Evolutionary conservation across 2,329 filamentous ascomycete genomes (phyloP).

Genomic region (Colletotrichum chrysophilum): DNA sequence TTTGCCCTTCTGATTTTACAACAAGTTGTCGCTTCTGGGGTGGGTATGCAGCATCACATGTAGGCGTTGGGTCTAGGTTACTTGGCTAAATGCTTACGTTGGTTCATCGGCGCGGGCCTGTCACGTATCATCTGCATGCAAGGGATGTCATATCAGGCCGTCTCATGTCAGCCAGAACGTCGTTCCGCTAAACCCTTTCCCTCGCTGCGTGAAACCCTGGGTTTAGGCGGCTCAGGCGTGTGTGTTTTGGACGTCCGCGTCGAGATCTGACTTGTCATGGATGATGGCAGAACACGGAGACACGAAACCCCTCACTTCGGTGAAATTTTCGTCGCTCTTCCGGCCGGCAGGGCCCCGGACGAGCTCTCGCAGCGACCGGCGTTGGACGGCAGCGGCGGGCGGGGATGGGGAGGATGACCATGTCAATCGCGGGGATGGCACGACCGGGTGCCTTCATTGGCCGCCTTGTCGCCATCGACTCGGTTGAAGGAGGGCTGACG

Average conservation of each 20-base stretch:
- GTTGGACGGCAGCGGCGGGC: not conserved
- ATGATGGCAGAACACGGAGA: not conserved
- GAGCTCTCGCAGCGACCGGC: not conserved
- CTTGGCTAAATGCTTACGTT: conserved; percentile 12
- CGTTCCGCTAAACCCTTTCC: not conserved
- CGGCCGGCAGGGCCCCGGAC: not conserved
- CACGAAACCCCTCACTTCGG: not conserved
- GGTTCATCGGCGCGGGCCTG: not conserved
- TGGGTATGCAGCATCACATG: not conserved
- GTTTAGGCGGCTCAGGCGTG: not conserved
- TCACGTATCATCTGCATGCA: conserved; percentile 15
- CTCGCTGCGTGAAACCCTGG: not conserved
- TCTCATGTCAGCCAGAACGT: conserved; percentile 7
- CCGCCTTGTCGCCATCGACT: not conserved
- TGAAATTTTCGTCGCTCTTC: not conserved
- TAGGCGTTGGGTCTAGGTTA: not conserved
- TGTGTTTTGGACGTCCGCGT: not conserved
- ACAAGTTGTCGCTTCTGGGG: not conserved
- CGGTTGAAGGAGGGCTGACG: not conserved
- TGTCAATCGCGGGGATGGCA: not conserved
- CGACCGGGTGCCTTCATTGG: not conserved
- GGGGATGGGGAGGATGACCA: not conserved
- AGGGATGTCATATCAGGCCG: conserved; percentile 6
- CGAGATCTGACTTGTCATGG: conserved; percentile 3
- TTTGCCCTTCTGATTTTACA: not conserved